Evolutionary conservation across 495 filamentous ascomycete genomes (phyloP).

Genomic region (Lasiosphaeris hirsuta): DNA sequence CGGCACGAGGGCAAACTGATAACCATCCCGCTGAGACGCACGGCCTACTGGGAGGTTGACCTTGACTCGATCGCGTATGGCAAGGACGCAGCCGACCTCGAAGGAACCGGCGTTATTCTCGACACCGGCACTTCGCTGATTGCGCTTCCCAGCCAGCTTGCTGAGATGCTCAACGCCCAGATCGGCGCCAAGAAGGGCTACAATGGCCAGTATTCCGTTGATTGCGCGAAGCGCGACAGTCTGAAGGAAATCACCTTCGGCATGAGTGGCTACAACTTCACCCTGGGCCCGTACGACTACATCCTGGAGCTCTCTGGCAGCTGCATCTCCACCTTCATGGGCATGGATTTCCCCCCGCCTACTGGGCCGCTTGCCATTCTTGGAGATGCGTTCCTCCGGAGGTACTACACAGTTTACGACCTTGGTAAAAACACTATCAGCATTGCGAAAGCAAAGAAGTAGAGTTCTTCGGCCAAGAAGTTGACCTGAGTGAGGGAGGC

Average conservation of each 20-base stretch:
- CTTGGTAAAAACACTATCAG: conserved; percentile 80
- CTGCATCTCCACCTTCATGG: conserved; percentile 97
- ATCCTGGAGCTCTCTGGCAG: conserved; percentile 91
- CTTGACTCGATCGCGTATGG: conserved; percentile 89
- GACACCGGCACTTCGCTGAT: conserved; percentile 99
- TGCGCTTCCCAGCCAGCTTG: conserved; percentile 85
- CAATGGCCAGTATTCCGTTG: conserved; percentile 91
- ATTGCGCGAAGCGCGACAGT: conserved; percentile 76
- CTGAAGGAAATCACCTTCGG: conserved; percentile 89
- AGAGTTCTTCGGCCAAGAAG: neutral
- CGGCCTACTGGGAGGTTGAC: conserved; percentile 99
- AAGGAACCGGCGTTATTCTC: conserved; percentile 91
- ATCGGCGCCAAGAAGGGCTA: conserved; percentile 97
- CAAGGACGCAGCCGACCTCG: conserved; percentile 75
- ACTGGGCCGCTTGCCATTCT: conserved; percentile 92
- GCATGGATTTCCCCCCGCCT: conserved; percentile 93
- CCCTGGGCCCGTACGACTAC: conserved; percentile 86
- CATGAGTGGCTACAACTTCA: conserved; percentile 83
- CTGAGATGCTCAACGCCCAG: conserved; percentile 95
- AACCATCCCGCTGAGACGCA: conserved; percentile 89
- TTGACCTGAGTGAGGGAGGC: neutral
- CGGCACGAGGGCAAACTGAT: conserved; percentile 89
- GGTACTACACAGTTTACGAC: conserved; percentile 97
- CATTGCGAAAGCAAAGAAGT: conserved; percentile 74
- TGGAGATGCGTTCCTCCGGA: conserved; percentile 95